Evolutionary conservation across 106 monocot species (phyloP), one percentile per base, ranked within the genome.

Genomic region (Phalaenopsis aphrodite): DNA sequence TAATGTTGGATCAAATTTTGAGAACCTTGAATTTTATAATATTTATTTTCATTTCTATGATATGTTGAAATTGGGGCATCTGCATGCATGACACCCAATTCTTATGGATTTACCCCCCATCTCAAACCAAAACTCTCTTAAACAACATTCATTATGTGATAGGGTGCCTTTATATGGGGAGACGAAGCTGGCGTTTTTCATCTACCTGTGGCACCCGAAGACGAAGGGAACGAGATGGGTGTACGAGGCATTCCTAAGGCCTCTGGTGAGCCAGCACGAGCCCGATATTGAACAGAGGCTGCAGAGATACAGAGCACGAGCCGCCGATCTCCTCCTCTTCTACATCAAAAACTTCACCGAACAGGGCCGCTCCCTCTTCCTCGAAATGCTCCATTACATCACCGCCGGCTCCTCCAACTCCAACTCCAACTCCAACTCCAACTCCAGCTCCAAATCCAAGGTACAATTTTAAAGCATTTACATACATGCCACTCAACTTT

Each of bases 171-270:
- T 89, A 75, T 89, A 89, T 47, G 84, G 79, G 42, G 89, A 89
- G 78, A 84, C 86, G 19, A 89, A 89, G 82, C 75, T 89, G 77
- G 89, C 89, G 46, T 86, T 86, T 76, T 84, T 86, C 77, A 79
- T 89, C 43, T 89, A 89, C 78, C 72, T 89, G 16, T 89, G 89
- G 89, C 86, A 84, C 75, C 88, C 88, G 8, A 88, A 86, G 56
- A 86, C 86, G 69, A 76, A 43, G 77, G 83, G 83, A 8, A 83
- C 83, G 56, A 56, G 42, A 18, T 83, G 83, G 83, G 83, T 83
- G 18, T 83, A 83, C 41, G 83, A 78, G 24, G 83, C 83, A 0
- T 83, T 83, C 77, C 83, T 83, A 30, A 21, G 83, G 72, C 83
- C 83, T 19, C n/a, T 83, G 57, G 83, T 83, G 8, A 72, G 41